Base-by-base conservation (phyloP, 2,329 filamentous ascomycete genomes). In the Ceratocystis albifundus region DNA sequence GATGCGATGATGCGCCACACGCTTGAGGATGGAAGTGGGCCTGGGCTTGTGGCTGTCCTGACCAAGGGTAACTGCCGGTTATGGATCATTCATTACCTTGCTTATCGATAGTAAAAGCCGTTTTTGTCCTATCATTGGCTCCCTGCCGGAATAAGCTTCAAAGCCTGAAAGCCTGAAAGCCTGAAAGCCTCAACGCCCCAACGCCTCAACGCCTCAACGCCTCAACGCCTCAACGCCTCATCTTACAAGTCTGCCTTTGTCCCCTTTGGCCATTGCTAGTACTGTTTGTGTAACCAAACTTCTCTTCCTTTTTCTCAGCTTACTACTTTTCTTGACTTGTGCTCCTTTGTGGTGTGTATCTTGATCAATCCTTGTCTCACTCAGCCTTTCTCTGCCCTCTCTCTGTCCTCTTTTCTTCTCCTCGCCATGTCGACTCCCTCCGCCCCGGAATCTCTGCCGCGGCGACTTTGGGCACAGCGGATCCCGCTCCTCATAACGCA, bases 401-500 rank as follows among this genome's bases (percentile, higher is more conserved):
- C 67, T 74, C 75, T 66, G 15, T 1, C 45, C 45, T 3, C 28
- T 28, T 25, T 25, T 5, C 25, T 5, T 1, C 50, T 30, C 50
- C 30, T 41, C 48, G 50, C 36, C 46, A 66, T 65, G 64, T 25
- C 64, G 28, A 61, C 67, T 28, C 50, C 64, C 8, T 25, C 67
- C 15, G 7, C 50, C n/a, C 36, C 46, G 17, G 30, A 45, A 20
- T n/a, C 66, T 5, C 63, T 79, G 61, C 72, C 80, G 10, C 78
- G 80, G 70, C 73, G 77, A 45, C 80, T 85, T 69, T 85, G 83
- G 83, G 74, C 74, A 69, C 75, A 81, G 67, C 78, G 78, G 66
- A 76, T 85, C 67, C 82, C 83, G 7, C 73, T 85, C 61, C 74
- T 78, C 73, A 81, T 85, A 71, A 82, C 78, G 1, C 80, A 84